phyloP scores from a whole-genome alignment of 306 rosid genomes.

The Medicago arabica region DNA sequence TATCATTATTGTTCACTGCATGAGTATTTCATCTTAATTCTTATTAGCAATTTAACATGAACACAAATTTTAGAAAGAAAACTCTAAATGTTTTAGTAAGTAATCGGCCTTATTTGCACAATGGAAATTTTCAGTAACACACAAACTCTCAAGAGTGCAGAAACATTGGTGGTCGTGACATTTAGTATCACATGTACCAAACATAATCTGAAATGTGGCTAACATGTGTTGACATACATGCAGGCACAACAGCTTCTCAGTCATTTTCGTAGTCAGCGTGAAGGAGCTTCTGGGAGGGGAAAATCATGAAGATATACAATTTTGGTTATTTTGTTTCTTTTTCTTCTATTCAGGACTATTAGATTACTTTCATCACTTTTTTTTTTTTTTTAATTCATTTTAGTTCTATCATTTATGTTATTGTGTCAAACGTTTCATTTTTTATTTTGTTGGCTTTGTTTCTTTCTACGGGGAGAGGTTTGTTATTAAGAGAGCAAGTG shows the following conservation, averaged over 20 bases:
- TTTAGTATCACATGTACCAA: slow-evolving; percentile 14
- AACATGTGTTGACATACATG: slow-evolving; percentile 42
- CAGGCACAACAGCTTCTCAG: slow-evolving; percentile 97
- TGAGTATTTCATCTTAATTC: too few species aligned
- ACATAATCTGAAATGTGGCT: slow-evolving; percentile 32
- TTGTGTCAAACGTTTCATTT: not conserved
- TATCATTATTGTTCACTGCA: too few species aligned
- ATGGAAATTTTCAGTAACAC: not conserved
- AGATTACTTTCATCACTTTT: slow-evolving; percentile 44
- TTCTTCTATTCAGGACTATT: slow-evolving; percentile 24
- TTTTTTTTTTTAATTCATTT: slow-evolving; percentile 46
- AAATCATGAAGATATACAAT: slow-evolving; percentile 56
- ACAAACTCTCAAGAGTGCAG: not conserved
- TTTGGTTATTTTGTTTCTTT: slow-evolving; percentile 45
- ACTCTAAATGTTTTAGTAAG: too few species aligned
- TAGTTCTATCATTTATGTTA: slow-evolving; percentile 39
- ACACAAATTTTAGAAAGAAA: too few species aligned
- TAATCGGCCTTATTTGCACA: not conserved
- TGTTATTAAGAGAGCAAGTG: slow-evolving; percentile 19
- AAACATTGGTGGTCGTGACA: slow-evolving; percentile 1
- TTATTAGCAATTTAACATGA: too few species aligned
- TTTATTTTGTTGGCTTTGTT: slow-evolving; percentile 25
- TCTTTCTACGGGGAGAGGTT: slow-evolving; percentile 22
- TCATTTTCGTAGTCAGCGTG: slow-evolving; percentile 90
- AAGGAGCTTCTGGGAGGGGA: slow-evolving; percentile 75